Conservation (phyloP, 2,329 filamentous ascomycete species). For the Samsoniella hepiali region DNA sequence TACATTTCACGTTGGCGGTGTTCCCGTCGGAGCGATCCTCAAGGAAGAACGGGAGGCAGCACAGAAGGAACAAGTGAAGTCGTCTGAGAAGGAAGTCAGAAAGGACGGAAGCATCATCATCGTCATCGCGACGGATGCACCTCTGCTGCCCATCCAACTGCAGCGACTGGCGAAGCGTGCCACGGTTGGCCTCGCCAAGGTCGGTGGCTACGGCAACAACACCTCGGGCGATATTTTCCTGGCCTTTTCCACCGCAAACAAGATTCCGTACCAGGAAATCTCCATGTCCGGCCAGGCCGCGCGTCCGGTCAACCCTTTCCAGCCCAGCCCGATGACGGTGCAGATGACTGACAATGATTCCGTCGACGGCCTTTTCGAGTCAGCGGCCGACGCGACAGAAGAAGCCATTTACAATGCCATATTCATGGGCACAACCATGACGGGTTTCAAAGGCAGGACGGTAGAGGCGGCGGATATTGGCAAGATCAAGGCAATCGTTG, state of each 20-base stretch:
- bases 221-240: constrained; percentile 65
- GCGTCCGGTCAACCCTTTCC: constrained; percentile 41
- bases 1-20: constrained; percentile 57
- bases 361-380: constrained; percentile 61
- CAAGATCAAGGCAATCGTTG: constrained; percentile 44
- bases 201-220: constrained; percentile 60
- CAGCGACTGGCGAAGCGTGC: constrained; percentile 56
- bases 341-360: constrained; percentile 50
- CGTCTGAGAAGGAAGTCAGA: constrained; percentile 26
- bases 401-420: constrained; percentile 65
- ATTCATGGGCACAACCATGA: constrained; percentile 58
- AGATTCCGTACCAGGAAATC: constrained; percentile 38
- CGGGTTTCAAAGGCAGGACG: constrained; percentile 47
- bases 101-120: constrained; percentile 37
- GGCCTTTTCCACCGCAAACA: constrained; percentile 61
- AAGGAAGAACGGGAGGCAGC: constrained; percentile 35
- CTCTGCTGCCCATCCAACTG: constrained; percentile 32
- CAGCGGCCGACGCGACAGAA: constrained; percentile 59
- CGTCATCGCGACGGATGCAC: constrained; percentile 33
- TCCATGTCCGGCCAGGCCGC: constrained; percentile 34
- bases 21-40: constrained; percentile 59
- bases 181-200: constrained; percentile 57
- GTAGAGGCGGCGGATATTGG: constrained; percentile 50
- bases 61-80: constrained; percentile 22
- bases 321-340: constrained; percentile 31